These are phyloP conservation scores for Ascocoryne sarcoides DNA, from an alignment of 2,329 filamentous ascomycete genomes.

Conservation along the genomic window DNA sequence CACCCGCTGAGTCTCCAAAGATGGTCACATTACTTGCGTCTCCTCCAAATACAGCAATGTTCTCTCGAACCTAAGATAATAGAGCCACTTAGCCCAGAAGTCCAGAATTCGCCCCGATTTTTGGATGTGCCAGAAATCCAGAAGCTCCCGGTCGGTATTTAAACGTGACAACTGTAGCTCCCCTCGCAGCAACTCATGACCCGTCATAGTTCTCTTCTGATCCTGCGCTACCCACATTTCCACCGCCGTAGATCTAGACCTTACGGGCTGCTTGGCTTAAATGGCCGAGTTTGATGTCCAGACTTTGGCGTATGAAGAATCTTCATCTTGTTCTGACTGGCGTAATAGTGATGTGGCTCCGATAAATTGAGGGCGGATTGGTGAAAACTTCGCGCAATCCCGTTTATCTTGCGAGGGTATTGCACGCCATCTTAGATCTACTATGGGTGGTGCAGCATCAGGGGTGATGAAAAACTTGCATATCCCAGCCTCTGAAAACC, in stretches of 20 bases:
- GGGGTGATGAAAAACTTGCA: too few relatives aligned
- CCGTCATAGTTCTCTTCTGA: slow-evolving; percentile 34
- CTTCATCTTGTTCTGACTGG: too few relatives aligned
- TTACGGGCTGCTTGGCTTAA: too few relatives aligned
- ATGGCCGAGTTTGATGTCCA: too few relatives aligned
- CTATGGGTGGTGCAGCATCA: too few relatives aligned
- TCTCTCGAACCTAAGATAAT: slow-evolving; percentile 33
- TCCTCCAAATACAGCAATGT: neutral
- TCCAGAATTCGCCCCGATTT: slow-evolving; percentile 38
- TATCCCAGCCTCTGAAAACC: too few relatives aligned
- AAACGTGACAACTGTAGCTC: slow-evolving; percentile 35
- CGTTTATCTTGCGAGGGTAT: too few relatives aligned
- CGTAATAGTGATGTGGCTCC: too few relatives aligned
- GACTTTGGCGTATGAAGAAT: too few relatives aligned
- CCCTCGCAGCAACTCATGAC: slow-evolving; percentile 33
- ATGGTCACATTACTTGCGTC: neutral
- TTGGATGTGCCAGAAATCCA: slow-evolving; percentile 21
- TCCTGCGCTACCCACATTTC: slow-evolving; percentile 31
- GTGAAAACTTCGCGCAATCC: too few relatives aligned
- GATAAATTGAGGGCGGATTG: too few relatives aligned
- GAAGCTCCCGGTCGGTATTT: slow-evolving; percentile 35
- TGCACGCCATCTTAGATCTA: too few relatives aligned
- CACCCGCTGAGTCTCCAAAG: neutral
- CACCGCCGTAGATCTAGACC: slow-evolving; percentile 37
- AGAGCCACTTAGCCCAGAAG: slow-evolving; percentile 52